Evolutionary conservation across 2,329 filamentous ascomycete genomes (phyloP).

Genomic region (Zymoseptoria passerinii): DNA sequence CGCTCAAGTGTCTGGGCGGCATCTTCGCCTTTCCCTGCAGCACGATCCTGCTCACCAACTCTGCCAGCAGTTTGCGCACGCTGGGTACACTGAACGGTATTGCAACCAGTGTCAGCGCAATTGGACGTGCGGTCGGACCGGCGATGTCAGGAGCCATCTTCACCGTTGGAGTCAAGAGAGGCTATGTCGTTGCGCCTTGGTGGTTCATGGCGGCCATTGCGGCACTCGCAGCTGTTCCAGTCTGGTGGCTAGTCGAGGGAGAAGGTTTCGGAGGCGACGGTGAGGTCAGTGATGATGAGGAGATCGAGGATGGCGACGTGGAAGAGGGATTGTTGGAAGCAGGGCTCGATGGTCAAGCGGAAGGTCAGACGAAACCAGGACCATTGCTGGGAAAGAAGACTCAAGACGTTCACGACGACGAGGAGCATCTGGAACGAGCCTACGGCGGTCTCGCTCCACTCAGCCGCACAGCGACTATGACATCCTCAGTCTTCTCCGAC

Average conservation of each 20-base stretch:
- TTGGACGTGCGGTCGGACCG: conserved; percentile 74
- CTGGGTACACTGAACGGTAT: conserved; percentile 87
- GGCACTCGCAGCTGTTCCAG: conserved; percentile 58
- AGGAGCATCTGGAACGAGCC: conserved; percentile 19
- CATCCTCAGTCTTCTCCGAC: conserved; percentile 21
- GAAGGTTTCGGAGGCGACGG: conserved; percentile 52
- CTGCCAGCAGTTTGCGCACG: conserved; percentile 62
- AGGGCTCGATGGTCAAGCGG: conserved; percentile 17
- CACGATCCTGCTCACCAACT: conserved; percentile 87
- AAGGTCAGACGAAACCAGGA: conserved; percentile 16
- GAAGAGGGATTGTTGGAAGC: conserved; percentile 11
- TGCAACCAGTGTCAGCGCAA: conserved; percentile 70
- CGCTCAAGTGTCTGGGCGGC: conserved; percentile 63
- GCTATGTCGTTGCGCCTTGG: conserved; percentile 73
- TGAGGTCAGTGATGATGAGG: conserved; percentile 31
- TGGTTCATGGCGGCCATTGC: conserved; percentile 64
- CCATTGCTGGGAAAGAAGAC: conserved; percentile 2
- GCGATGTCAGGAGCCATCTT: conserved; percentile 65
- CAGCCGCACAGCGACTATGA: conserved; percentile 25
- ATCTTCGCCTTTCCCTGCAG: conserved; percentile 85
- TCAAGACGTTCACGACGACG: conserved; percentile 26
- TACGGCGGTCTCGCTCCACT: conserved; percentile 31
- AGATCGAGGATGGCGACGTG: conserved; percentile 22
- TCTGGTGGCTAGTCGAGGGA: conserved; percentile 66
- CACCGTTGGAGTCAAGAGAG: conserved; percentile 63